A percentile compares a stretch with the other conserved stretches of the same genome.
Evolutionary conservation across 257 asterid species (phyloP).

Genomic region (Paraleonurus japonicus): DNA sequence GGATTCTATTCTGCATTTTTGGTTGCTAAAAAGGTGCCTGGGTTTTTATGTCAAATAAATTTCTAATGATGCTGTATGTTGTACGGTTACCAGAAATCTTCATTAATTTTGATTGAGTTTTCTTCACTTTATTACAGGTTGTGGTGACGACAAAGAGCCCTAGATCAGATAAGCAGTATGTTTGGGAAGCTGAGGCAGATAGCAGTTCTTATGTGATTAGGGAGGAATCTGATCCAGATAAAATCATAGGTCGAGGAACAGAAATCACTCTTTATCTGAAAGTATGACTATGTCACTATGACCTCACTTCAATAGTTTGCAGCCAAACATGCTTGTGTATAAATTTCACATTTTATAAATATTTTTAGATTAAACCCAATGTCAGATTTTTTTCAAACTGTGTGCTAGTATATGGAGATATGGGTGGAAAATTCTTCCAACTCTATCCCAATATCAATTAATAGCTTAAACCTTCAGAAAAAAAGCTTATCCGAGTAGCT

Average conservation of each 20-base stretch:
- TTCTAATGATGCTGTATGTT: not conserved
- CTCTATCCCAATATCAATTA: not conserved
- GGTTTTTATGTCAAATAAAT: not conserved
- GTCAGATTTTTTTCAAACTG: not conserved
- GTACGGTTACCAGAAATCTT: slow-evolving; percentile 13
- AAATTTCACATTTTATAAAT: not conserved
- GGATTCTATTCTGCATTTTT: slow-evolving; percentile 96
- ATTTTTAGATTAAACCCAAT: not conserved
- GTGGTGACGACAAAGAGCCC: slow-evolving; percentile 95
- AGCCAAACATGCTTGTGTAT: not conserved
- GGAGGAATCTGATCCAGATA: slow-evolving; percentile 82
- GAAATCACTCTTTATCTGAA: slow-evolving; percentile 85
- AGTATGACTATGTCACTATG: slow-evolving; percentile 41
- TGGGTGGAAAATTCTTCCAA: not conserved
- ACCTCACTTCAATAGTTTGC: not conserved
- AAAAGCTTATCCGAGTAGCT: not conserved
- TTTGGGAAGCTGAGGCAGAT: slow-evolving; percentile 93
- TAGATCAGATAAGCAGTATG: slow-evolving; percentile 84
- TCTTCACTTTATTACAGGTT: slow-evolving; percentile 45
- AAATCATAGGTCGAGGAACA: slow-evolving; percentile 74
- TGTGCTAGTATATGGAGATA: not conserved
- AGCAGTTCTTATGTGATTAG: slow-evolving; percentile 76
- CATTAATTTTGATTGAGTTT: slow-evolving; percentile 12
- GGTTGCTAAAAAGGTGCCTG: slow-evolving; percentile 81
- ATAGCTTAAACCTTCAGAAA: not conserved